Evolutionary conservation across 805 yeast genomes (phyloP), one percentile per base, ranked within the genome.

Genomic region (Metschnikowia rubicola): DNA sequence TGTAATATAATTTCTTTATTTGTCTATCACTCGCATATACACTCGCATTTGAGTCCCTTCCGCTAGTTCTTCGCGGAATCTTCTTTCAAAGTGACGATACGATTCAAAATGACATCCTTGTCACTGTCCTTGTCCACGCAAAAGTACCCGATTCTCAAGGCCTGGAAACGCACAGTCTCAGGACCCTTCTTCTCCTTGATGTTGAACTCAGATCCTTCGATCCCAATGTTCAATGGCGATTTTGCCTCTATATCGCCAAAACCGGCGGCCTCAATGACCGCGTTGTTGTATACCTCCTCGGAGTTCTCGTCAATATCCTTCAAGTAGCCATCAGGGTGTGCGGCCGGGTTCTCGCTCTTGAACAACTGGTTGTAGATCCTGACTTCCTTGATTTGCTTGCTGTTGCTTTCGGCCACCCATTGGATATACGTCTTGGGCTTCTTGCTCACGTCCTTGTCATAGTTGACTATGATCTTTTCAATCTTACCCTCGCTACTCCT

Each of bases 341-440:
- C 80, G 15, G 84, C 74, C 37, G 99, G 99, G 64, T 92, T 94
- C 60, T 94, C 98, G 43, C 92, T 83, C 52, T 82, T 80, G 79
- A 94, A 94, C 55, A 94, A 74, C 64, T 83, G 92, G 62, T 88
- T 87, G 71, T 92, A 90, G 53, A 88, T 76, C 68, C 98, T 83
- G 26, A 91, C 86, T 68, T 94, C 96, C 30, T 75, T 67, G 47
- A 94, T 66, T 44, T 67, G 67, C 39, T 86, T 74, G 50, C 79
- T 77, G 30, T 73, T 70, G 19, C 83, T 73, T 52, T 81, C 81
- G 43, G 97, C 96, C 43, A 94, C 83, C 99, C 99, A 94, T 71
- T 94, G 99, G 62, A 94, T 90, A 64, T 76, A 94, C 9, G 99
- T 91, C 80, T 92, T 94, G 62, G 99, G 99, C 64, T 88, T 89